Conservation (phyloP, 768 basidiomycete species). For the Mycena olivaceomarginata region DNA sequence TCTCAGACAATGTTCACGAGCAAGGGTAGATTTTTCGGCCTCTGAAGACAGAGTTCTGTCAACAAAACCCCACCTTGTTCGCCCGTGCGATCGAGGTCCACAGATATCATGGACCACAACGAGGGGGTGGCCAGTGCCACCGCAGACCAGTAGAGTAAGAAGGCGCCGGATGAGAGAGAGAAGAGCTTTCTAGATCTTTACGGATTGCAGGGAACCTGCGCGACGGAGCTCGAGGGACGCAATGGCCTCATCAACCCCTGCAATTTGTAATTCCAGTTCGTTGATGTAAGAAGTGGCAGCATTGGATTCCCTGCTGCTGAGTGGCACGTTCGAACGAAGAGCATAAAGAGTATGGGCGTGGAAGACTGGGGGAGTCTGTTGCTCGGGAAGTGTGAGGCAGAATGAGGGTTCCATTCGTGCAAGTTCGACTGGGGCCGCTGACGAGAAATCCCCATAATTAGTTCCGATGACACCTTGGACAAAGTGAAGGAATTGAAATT, state of each 20-base stretch:
- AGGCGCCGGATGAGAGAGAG: constrained; percentile 11
- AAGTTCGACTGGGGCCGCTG: too few relatives aligned
- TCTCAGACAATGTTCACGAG: constrained; percentile 17
- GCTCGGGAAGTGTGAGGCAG: not conserved
- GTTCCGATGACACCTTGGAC: too few relatives aligned
- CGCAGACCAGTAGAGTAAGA: constrained; percentile 7
- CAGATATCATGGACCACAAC: constrained; percentile 25
- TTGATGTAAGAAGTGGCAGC: not conserved
- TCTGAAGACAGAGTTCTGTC: not conserved
- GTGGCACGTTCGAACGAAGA: not conserved
- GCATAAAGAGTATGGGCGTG: not conserved
- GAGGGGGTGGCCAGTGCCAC: constrained; percentile 18
- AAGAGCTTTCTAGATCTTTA: not conserved
- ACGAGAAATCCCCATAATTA: too few relatives aligned
- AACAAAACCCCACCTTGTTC: constrained; percentile 6
- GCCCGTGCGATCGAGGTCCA: constrained; percentile 4
- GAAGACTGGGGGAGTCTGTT: not conserved
- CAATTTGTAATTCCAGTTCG: not conserved
- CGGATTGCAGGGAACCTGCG: not conserved
- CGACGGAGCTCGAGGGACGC: not conserved
- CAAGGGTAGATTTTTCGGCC: constrained; percentile 1
- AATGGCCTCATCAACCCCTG: not conserved
- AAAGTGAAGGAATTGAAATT: too few relatives aligned
- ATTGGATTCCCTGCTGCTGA: not conserved
- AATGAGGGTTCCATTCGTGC: too few relatives aligned